Base-by-base conservation (phyloP, 139 green algal genomes). In the Gonium pectorale region DNA sequence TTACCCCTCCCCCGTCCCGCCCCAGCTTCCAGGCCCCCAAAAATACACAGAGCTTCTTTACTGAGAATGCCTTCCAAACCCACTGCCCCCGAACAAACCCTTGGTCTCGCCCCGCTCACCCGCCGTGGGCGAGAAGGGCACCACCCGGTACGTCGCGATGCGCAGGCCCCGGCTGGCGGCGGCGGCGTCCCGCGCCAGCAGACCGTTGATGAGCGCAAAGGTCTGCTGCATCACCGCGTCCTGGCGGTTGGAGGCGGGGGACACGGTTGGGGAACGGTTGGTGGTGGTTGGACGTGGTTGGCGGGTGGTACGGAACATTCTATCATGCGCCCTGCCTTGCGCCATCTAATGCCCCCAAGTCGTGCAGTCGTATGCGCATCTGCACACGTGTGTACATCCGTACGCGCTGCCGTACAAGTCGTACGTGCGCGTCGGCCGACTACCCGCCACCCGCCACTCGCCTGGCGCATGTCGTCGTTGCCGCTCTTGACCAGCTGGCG, bases 201-300 rank as follows among this genome's bases (percentile, higher is more conserved):
- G 89, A 17, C 73, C 63, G 82, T 98, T 98, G 63, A 98, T 88
- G 38, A 99, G 90, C 11, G 86, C 88, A 69, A 99, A 99, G 86
- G 98, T 95, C 90, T 99, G 97, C 92, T 98, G 95, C 94, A 99
- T 99, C 13, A 99, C 96, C 0, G 97, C 97, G 71, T 99, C 97
- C 92, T 99, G 96, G n/a, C n/a, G n/a, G n/a, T n/a, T n/a, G n/a
- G n/a, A 62, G 98, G 72, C 77, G 97, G 59, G 27, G 24, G 5
- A 13, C 21, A 3, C 21, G 51, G 4, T 59, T 19, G 51, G 51
- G 46, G 46, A 54, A 15, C 46, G 15, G 46, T 15, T 19, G 51
- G 4, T 59, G 51, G 51, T 59, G 51, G 51, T 19, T 59, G 4
- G 51, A 22, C 6, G 7, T 59, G 5, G 51, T 54, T 54, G n/a